A percentile compares a stretch with the other conserved stretches of the same genome.
Conservation (phyloP, 192 early-diverging fungal genomes). For the Dispira simplex region DNA sequence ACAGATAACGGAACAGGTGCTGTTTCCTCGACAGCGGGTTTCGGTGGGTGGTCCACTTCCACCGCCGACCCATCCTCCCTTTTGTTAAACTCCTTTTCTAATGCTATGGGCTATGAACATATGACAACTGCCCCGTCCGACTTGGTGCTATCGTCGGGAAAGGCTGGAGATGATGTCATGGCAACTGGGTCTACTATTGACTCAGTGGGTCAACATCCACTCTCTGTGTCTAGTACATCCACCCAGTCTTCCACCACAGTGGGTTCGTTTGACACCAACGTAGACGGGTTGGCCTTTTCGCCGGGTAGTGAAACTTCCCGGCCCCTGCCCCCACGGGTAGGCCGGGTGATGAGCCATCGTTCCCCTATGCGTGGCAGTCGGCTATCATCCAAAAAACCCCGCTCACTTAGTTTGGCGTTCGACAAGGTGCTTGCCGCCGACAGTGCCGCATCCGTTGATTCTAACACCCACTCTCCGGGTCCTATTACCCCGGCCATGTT, state of each 20-base stretch:
- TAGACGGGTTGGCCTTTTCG: neutral
- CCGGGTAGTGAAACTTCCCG: constrained; percentile 2
- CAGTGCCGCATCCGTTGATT: constrained; percentile 14
- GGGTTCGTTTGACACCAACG: neutral
- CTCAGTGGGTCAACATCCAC: neutral
- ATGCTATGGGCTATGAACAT: too few relatives aligned
- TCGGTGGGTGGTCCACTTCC: too few relatives aligned
- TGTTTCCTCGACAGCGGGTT: too few relatives aligned
- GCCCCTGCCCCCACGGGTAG: constrained; percentile 7
- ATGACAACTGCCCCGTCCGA: too few relatives aligned
- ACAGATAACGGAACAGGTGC: too few relatives aligned
- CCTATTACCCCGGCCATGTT: constrained; percentile 56
- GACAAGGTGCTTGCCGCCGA: constrained; percentile 18
- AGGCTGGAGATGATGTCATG: neutral
- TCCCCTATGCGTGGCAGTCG: neutral
- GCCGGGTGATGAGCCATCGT: constrained; percentile 6
- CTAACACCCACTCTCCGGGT: constrained; percentile 21
- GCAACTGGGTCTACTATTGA: neutral
- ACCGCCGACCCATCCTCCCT: too few relatives aligned
- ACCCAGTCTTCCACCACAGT: neutral
- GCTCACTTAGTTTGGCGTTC: constrained; percentile 17
- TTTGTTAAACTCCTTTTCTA: too few relatives aligned
- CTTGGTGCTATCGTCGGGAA: neutral
- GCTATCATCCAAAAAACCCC: constrained; percentile 11
- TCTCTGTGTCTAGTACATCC: neutral